Percentiles rank a stretch among this genome's conserved stretches.
Evolutionary conservation across 2,329 filamentous ascomycete species (phyloP).

Genomic region (Verticillium tricorpus): DNA sequence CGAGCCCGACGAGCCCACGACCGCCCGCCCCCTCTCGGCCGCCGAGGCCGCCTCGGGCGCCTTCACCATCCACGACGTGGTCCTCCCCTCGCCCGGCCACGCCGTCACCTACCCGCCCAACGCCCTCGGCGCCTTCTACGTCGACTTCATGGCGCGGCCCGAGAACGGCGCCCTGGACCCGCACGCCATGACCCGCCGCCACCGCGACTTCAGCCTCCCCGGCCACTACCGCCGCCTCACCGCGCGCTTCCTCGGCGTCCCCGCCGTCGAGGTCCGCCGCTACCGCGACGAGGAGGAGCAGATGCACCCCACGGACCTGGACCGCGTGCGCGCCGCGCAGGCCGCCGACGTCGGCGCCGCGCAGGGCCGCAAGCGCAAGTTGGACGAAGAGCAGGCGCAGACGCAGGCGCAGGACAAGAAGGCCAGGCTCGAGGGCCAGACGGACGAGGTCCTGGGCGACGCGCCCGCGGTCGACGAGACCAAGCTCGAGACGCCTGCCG

Average conservation of each 20-base stretch:
- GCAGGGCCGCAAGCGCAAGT: conserved; percentile 16
- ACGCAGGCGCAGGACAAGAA: conserved; percentile 19
- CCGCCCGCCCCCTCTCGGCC: conserved; percentile 68
- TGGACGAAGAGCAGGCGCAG: conserved; percentile 12
- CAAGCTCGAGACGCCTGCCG: conserved; percentile 3
- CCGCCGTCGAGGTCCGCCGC: conserved; percentile 60
- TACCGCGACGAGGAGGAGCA: conserved; percentile 74
- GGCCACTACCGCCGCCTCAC: conserved; percentile 86
- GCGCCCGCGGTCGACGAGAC: background rate
- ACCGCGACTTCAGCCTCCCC: conserved; percentile 83
- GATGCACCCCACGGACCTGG: conserved; percentile 83
- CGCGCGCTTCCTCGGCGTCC: conserved; percentile 55
- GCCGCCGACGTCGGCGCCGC: conserved; percentile 16
- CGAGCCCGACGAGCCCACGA: conserved; percentile 30
- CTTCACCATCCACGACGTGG: conserved; percentile 81
- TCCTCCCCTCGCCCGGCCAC: conserved; percentile 88
- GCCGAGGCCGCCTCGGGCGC: conserved; percentile 74
- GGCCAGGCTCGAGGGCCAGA: conserved; percentile 14
- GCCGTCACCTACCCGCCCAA: conserved; percentile 85
- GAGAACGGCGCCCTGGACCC: conserved; percentile 78
- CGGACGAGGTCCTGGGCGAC: conserved; percentile 11
- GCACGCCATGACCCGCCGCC: conserved; percentile 77
- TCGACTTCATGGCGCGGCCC: conserved; percentile 76
- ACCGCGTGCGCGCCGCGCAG: conserved; percentile 51
- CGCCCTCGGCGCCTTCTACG: conserved; percentile 77